A percentile compares a stretch with the other conserved stretches of the same genome.
These are phyloP conservation scores for Actinidia arguta DNA, from an alignment of 179 eudicot genomes.

Conservation along the genomic window DNA sequence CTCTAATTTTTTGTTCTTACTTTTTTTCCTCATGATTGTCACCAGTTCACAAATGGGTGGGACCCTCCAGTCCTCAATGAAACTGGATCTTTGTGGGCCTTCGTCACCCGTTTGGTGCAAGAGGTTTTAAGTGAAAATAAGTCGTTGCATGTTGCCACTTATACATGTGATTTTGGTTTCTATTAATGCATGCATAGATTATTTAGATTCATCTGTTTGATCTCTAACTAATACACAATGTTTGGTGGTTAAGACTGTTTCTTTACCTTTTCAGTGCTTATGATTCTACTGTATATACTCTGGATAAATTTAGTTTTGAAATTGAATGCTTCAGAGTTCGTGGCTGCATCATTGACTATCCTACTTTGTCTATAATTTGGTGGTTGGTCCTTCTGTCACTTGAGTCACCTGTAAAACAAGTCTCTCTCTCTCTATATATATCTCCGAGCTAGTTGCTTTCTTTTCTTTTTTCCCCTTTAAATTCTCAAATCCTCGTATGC, in stretches of 20 bases:
- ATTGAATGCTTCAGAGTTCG: not conserved
- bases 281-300: not conserved
- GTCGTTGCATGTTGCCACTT: not conserved
- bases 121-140: not conserved
- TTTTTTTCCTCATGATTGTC: not conserved
- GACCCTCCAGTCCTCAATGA: no score
- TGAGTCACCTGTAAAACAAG: not conserved
- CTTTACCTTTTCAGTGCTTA: not conserved
- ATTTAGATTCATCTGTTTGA: not conserved
- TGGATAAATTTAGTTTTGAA: not conserved
- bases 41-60: no score
- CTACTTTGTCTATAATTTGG: not conserved
- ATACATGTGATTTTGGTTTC: not conserved
- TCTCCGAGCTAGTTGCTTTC: no score
- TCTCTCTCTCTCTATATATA: no score
- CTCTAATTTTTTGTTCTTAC: not conserved
- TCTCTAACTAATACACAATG: not conserved
- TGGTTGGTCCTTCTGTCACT: not conserved
- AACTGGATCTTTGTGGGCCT: no score
- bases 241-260: not conserved
- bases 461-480: not conserved
- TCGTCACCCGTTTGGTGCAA: no score
- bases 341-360: constrained; percentile 9
- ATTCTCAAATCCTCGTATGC: not conserved
- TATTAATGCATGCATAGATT: constrained; percentile 5